Evolutionary conservation across 176 grass and related monocot genomes (phyloP), one percentile per base, ranked within the genome.

Genomic region (Dactylis glomerata): DNA sequence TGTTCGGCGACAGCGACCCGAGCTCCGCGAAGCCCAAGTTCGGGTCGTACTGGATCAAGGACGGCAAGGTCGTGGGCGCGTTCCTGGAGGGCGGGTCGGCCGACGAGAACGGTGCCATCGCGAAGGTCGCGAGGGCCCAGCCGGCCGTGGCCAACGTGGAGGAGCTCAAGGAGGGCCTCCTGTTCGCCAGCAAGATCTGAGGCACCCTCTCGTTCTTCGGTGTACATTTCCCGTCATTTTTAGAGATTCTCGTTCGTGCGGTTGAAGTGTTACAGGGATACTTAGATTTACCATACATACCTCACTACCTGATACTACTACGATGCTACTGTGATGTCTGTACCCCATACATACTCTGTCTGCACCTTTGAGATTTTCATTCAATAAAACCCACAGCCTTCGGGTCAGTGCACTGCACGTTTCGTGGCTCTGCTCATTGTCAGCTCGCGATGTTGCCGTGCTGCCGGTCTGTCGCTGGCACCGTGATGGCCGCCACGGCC

Each of bases 21-120:
- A 24, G 85, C 50, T 88, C 89, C 0, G 75, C 89, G 49, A 95
- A 95, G 54, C 92, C 93, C 27, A 95, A 95, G 82, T 98, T 98
- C 30, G 96, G 96, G 15, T 93, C 96, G 0, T 98, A 98, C 87
- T 98, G 96, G 96, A 90, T 98, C 68, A 93, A 98, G 68, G 96
- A 98, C 47, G 87, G 89, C 49, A 98, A 95, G 86, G 85, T 98
- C 5, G 24, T 95, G 1, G 96, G 96, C 0, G 91, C 87, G 77
- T 98, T 98, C 87, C 89, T 98, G 6, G 96, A 98, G 83, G 96
- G 96, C 9, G 96, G 96, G 68, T 92, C 87, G 32, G 40, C 85
- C 0, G 96, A 98, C 7, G 96, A 98, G 80, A 91, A 92, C 79
- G 89, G 90, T 23, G 93, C 87, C 83, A 94, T 98, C 16, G 89